These are phyloP conservation scores for Colletotrichum filicis DNA, from an alignment of 2,329 filamentous ascomycete species.

Conservation along the genomic window DNA sequence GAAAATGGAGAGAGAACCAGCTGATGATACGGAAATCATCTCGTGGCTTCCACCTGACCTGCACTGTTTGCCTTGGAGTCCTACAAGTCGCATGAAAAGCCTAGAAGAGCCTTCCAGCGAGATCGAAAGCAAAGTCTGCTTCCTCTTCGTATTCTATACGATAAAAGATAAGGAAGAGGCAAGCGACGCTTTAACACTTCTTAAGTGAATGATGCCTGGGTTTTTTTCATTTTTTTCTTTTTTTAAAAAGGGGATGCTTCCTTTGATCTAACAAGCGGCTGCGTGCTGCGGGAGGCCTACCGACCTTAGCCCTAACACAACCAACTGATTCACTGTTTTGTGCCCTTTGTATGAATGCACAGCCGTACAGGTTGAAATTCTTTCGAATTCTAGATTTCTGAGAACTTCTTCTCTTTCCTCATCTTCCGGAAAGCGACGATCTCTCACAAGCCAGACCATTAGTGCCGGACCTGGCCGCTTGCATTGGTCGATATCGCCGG, in stretches of 20 bases:
- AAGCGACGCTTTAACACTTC: too few relatives aligned
- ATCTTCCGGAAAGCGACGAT: background rate
- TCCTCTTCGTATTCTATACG: too few relatives aligned
- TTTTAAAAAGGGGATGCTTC: too few relatives aligned
- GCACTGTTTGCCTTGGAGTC: too few relatives aligned
- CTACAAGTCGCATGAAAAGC: too few relatives aligned
- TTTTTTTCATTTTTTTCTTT: too few relatives aligned
- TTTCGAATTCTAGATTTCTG: background rate
- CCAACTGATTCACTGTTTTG: background rate
- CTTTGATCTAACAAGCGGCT: background rate
- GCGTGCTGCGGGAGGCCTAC: background rate
- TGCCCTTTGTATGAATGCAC: background rate
- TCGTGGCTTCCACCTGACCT: background rate
- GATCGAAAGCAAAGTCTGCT: too few relatives aligned
- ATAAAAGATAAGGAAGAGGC: too few relatives aligned
- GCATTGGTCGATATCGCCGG: background rate
- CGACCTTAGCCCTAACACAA: background rate
- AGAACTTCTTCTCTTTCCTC: background rate
- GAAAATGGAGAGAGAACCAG: background rate
- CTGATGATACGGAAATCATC: background rate
- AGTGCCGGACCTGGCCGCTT: background rate
- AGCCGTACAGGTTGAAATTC: background rate
- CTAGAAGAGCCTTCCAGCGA: too few relatives aligned
- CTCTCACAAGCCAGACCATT: background rate
- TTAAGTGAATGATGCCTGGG: too few relatives aligned